Evolutionary conservation across 768 basidiomycete species (phyloP), one percentile per base, ranked within the genome.

Genomic region (Leccinum arenicola): DNA sequence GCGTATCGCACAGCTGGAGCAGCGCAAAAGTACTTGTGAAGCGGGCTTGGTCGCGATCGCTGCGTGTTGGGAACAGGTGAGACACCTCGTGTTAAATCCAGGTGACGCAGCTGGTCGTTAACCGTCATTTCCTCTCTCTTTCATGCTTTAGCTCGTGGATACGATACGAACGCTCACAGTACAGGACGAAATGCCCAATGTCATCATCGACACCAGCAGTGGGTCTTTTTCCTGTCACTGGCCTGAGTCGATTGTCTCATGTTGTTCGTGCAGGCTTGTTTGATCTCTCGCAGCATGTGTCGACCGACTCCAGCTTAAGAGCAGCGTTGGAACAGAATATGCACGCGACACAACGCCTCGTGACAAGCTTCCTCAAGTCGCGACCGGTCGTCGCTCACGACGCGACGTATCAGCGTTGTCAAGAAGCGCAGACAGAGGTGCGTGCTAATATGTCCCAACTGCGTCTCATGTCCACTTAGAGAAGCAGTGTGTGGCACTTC

Each of bases 11-110:
- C 82, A 87, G 63, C 71, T 93, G 31, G 88, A 91, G 70, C 78
- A 78, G 59, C 80, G 84, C 63, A 87, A 86, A 70, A 78, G 74
- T 54, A 82, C 81, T 19, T 87, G 84, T 64, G 87, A 92, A 70
- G 85, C 85, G 3, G 84, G 88, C 60, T 69, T 93, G 58, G 82
- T 85, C 55, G 87, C 86, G 31, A 85, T 93, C 65, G 83, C 87
- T 36, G 85, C 88, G 6, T 91, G 88, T 68, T 94, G 92, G 91
- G 78, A 81, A 54, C 87, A 90, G 79, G 89, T 93, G 73, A 52
- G 74, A 40, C n/a, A 49, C 55, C 49, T 65, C 10, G 19, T 27
- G 4, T 23, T 11, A 17, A 6, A 5, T 27, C n/a, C 27, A 7
- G 33, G 3, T 33, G 11, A 17, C 29, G 8, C 36, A 21, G 23